Conservation (phyloP, 2,329 filamentous ascomycete species). For the Curvularia hawaiiensis region DNA sequence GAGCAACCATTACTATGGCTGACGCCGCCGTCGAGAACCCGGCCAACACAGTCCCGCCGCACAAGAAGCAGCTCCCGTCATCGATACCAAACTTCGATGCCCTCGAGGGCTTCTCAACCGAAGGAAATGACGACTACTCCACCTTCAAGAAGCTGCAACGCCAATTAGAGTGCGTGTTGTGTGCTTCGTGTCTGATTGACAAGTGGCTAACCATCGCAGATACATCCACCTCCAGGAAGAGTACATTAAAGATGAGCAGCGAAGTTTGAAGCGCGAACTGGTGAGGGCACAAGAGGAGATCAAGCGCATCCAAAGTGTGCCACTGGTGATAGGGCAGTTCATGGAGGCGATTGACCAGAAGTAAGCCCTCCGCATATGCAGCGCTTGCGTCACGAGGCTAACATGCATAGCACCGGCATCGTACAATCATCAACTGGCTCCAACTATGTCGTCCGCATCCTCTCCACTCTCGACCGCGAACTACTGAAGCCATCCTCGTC, state of each 20-base stretch:
- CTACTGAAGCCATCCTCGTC: conserved; percentile 97
- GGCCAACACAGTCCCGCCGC: conserved; percentile 72
- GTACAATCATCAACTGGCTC: conserved; percentile 98
- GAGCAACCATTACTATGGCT: conserved; percentile 65
- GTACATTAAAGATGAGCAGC: conserved; percentile 99
- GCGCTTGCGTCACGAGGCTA: conserved; percentile 17
- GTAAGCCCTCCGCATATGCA: conserved; percentile 56
- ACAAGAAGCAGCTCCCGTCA: conserved; percentile 78
- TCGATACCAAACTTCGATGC: conserved; percentile 89
- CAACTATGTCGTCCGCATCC: conserved; percentile 98
- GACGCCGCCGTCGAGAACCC: conserved; percentile 86
- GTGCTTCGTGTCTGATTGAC: conserved; percentile 1
- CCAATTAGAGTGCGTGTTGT: conserved; percentile 78
- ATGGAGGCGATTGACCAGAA: conserved; percentile 99
- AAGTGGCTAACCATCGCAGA: conserved; percentile 53
- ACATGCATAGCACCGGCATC: conserved; percentile 78
- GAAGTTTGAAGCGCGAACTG: conserved; percentile 95
- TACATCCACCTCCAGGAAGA: conserved; percentile 98
- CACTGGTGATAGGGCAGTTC: conserved; percentile 97
- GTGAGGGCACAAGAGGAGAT: conserved; percentile 99
- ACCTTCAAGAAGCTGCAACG: conserved; percentile 95
- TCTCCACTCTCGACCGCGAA: conserved; percentile 97
- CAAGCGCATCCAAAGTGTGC: conserved; percentile 98
- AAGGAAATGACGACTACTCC: conserved; percentile 90
- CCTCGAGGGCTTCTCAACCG: conserved; percentile 80